Evolutionary conservation across 169 alveolate species (phyloP).

Genomic region (Cryptosporidium meleagridis): DNA sequence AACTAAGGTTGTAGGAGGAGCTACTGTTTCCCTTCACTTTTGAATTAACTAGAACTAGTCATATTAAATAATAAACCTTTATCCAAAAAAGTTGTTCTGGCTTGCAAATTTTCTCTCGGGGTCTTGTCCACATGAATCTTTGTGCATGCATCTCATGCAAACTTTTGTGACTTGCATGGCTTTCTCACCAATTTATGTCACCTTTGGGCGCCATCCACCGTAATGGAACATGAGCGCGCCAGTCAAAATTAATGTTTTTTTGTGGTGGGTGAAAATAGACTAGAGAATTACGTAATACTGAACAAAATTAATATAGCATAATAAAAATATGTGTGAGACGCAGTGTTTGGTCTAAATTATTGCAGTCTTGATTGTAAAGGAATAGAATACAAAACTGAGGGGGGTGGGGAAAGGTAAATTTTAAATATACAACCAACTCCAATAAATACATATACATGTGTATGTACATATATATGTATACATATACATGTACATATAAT

Average conservation of each 20-base stretch:
- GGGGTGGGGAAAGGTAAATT: slow-evolving; percentile 7
- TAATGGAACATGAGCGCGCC: neutral
- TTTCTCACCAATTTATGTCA: neutral
- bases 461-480: neutral
- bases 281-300: slow-evolving; percentile 17
- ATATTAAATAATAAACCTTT: neutral
- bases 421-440: neutral
- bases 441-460: neutral
- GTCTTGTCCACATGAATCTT: neutral
- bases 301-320: neutral
- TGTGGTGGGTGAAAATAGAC: slow-evolving; percentile 24
- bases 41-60: slow-evolving; percentile 1
- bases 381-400: slow-evolving; percentile 12
- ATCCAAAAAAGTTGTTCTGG: neutral
- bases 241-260: neutral
- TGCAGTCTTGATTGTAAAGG: slow-evolving; percentile 10
- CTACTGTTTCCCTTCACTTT: neutral
- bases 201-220: neutral
- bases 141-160: neutral
- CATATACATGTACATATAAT: neutral
- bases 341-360: slow-evolving; percentile 46
- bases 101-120: no score
- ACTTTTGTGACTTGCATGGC: neutral
- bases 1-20: neutral
- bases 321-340: slow-evolving; percentile 61